Evolutionary conservation across 2,329 filamentous ascomycete species (phyloP).

Genomic region (Aspergillus ruber): DNA sequence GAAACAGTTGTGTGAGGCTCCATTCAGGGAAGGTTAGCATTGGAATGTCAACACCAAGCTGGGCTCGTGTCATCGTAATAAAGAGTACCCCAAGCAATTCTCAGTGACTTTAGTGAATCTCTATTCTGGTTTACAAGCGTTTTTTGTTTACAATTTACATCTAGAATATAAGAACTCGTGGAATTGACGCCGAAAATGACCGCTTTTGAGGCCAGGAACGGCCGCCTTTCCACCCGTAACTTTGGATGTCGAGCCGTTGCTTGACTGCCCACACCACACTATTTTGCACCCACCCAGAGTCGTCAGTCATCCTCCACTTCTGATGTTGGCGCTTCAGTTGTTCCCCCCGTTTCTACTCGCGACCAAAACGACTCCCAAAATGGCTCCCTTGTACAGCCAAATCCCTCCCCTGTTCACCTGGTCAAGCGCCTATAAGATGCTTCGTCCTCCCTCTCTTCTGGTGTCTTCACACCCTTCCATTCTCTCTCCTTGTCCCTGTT

Average conservation of each 20-base stretch:
- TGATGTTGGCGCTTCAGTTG: no score
- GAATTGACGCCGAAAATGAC: no score
- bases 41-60: not conserved
- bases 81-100: not conserved
- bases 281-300: conserved; percentile 12
- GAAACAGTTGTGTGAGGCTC: conserved; percentile 10
- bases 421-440: not conserved
- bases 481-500: not conserved
- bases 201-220: no score
- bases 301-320: conserved; percentile 5
- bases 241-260: conserved; percentile 4
- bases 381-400: conserved; percentile 10
- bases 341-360: conserved; percentile 5
- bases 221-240: no score
- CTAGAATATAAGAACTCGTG: no score
- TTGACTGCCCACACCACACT: conserved; percentile 7
- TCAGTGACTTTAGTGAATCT: not conserved
- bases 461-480: not conserved
- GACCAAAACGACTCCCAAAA: conserved; percentile 14
- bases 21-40: conserved; percentile 1
- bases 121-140: not conserved
- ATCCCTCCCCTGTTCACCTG: conserved; percentile 2
- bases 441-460: not conserved
- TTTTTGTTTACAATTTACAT: not conserved
- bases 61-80: not conserved